Evolutionary conservation across 1,284 basidiomycete genomes (phyloP).

Genomic region (Xerocomus nothofagi): DNA sequence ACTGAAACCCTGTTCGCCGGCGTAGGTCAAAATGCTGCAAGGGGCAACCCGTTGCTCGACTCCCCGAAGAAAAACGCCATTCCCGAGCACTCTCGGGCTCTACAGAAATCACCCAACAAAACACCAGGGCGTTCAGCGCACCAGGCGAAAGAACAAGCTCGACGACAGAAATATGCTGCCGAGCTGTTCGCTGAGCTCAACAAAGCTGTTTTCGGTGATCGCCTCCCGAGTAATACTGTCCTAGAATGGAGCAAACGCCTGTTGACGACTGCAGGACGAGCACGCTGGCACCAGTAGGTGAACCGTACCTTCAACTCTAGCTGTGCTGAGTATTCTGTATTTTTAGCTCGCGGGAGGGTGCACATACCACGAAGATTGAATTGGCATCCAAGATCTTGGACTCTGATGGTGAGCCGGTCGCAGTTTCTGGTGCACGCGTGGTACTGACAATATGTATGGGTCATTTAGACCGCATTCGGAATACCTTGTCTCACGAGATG

Average conservation of each 20-base stretch:
- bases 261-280: constrained; percentile 75
- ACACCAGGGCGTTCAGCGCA: constrained; percentile 37
- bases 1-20: constrained; percentile 1
- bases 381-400: constrained; percentile 78
- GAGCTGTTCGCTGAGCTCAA: constrained; percentile 84
- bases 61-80: constrained; percentile 12
- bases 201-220: constrained; percentile 69
- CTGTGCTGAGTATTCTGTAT: constrained; percentile 27
- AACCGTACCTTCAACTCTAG: background rate
- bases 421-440: background rate
- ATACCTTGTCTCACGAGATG: constrained; percentile 86
- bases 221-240: constrained; percentile 64
- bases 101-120: constrained; percentile 30
- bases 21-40: constrained; percentile 4
- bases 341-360: constrained; percentile 50
- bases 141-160: constrained; percentile 44
- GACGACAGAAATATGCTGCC: constrained; percentile 54
- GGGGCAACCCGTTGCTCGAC: constrained; percentile 6
- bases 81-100: constrained; percentile 8
- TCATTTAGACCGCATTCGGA: constrained; percentile 63
- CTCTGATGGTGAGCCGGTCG: constrained; percentile 51
- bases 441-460: background rate
- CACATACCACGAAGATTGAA: constrained; percentile 62
- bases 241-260: constrained; percentile 75
- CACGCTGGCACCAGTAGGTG: constrained; percentile 62